Percentiles rank a stretch among this genome's conserved stretches.
These are phyloP conservation scores for Phoma sp. DNA, from an alignment of 2,329 filamentous ascomycete species.

Conservation along the genomic window DNA sequence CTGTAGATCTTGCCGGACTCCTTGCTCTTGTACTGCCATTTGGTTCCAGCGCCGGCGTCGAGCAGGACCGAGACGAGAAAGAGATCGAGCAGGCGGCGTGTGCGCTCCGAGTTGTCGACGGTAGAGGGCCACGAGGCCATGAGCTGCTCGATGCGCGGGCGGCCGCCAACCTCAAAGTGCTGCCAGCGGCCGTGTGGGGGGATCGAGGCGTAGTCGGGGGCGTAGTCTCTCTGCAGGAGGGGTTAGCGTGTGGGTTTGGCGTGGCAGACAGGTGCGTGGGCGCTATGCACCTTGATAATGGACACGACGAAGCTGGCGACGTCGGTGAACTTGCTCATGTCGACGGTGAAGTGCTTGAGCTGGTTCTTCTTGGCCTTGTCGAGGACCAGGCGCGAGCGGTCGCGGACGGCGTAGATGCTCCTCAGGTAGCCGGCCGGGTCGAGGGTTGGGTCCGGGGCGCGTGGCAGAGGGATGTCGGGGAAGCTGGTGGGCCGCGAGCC, in stretches of 20 bases:
- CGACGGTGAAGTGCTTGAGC: constrained; percentile 86
- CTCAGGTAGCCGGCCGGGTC: constrained; percentile 91
- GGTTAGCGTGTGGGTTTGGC: neutral
- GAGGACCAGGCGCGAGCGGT: constrained; percentile 75
- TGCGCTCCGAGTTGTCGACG: constrained; percentile 75
- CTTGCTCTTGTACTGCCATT: constrained; percentile 91
- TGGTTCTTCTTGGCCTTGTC: constrained; percentile 79
- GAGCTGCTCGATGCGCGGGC: constrained; percentile 74
- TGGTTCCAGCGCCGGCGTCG: constrained; percentile 86
- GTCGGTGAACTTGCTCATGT: constrained; percentile 81
- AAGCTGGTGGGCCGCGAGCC: constrained; percentile 56
- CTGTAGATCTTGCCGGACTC: constrained; percentile 84
- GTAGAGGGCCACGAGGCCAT: constrained; percentile 71
- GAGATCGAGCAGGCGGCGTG: constrained; percentile 76
- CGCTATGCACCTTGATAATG: constrained; percentile 81
- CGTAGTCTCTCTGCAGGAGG: constrained; percentile 67
- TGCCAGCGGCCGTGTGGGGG: constrained; percentile 75
- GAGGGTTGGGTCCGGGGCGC: constrained; percentile 82
- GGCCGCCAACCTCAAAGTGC: constrained; percentile 75
- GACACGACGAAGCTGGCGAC: constrained; percentile 88
- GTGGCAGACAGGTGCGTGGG: neutral
- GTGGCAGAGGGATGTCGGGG: constrained; percentile 80
- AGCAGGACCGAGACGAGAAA: constrained; percentile 82
- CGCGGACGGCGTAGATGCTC: constrained; percentile 86
- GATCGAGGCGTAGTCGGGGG: constrained; percentile 72